These are phyloP conservation scores for Boletus tylopilopsis DNA, from an alignment of 768 basidiomycete species.

Conservation along the genomic window DNA sequence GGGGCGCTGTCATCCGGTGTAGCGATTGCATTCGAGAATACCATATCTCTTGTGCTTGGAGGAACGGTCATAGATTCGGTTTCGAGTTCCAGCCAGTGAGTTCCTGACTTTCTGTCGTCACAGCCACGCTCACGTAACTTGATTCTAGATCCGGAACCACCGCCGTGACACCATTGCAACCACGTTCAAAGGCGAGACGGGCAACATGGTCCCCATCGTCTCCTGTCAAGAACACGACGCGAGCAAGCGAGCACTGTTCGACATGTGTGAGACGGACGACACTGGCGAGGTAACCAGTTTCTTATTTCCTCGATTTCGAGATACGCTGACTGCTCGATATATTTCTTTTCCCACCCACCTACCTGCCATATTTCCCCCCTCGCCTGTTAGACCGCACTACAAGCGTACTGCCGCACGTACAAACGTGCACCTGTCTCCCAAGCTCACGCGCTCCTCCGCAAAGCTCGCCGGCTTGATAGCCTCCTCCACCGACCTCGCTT, in stretches of 20 bases:
- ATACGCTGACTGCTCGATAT: constrained; percentile 5
- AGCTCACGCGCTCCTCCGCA: constrained; percentile 83
- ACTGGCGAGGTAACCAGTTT: constrained; percentile 67
- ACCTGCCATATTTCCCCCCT: background rate
- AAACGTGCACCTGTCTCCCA: constrained; percentile 72
- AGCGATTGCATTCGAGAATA: constrained; percentile 76
- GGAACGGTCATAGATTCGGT: constrained; percentile 76
- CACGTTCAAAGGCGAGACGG: constrained; percentile 74
- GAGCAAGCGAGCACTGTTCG: constrained; percentile 65
- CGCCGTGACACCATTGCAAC: constrained; percentile 64
- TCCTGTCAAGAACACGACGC: constrained; percentile 76
- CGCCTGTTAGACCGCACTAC: constrained; percentile 70
- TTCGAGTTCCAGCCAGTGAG: constrained; percentile 87
- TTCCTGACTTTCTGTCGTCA: background rate
- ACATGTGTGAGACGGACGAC: constrained; percentile 83
- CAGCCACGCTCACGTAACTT: background rate
- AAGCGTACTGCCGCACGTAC: constrained; percentile 81
- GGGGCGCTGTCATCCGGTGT: constrained; percentile 84
- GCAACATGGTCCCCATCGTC: constrained; percentile 73
- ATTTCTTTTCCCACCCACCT: background rate
- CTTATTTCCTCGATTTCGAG: background rate
- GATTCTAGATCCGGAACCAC: constrained; percentile 66
- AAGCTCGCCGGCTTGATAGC: constrained; percentile 79
- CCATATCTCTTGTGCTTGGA: constrained; percentile 92
- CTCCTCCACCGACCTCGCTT: constrained; percentile 48